Base-by-base conservation (phyloP, 768 basidiomycete genomes). In the Boletus vermiculosoides region DNA sequence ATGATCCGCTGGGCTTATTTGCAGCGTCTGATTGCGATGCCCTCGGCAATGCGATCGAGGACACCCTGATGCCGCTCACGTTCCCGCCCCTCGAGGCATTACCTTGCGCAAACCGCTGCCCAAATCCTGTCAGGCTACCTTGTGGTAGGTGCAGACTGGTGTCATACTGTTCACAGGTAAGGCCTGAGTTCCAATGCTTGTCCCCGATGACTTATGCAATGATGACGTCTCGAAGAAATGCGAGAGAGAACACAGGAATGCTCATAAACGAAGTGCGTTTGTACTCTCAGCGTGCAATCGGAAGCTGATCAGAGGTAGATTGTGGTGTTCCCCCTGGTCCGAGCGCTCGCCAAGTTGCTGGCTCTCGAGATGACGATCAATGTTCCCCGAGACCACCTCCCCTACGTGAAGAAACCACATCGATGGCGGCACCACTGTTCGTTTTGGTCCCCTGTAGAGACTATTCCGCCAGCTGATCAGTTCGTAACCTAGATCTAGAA, bases 131-230 rank as follows among this genome's bases (percentile, higher is more conserved):
- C 6, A 71, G 25, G 10, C 42, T 63, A 39, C 52, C 58, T 45
- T 68, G 66, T 40, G 40, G 45, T 36, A 61, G 49, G 31, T 79
- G 78, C 57, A 72, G 64, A 55, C 58, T 78, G 10, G 78, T 77
- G 15, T 73, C 72, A 7, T 80, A 80, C 52, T 80, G 79, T 58
- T 80, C 78, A 0, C 73, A 63, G 63, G 67, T 69, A 45, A 52
- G 63, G 1, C 5, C 8, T 2, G 8, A 3, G 20, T 45, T 47
- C 10, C 9, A 18, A 25, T 22, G 20, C 9, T 16, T 13, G 13
- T 31, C 4, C 15, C 16, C 9, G 16, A 28, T 44, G 34, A 9
- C 39, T 56, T 6, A 37, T 30, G 11, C 37, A 42, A 40, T 45
- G 30, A 5, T 31, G 10, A 41, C 49, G 5, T n/a, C 16, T 16